Conservation (phyloP, 495 filamentous ascomycete species). For the Saxispiralis lemnorum region DNA sequence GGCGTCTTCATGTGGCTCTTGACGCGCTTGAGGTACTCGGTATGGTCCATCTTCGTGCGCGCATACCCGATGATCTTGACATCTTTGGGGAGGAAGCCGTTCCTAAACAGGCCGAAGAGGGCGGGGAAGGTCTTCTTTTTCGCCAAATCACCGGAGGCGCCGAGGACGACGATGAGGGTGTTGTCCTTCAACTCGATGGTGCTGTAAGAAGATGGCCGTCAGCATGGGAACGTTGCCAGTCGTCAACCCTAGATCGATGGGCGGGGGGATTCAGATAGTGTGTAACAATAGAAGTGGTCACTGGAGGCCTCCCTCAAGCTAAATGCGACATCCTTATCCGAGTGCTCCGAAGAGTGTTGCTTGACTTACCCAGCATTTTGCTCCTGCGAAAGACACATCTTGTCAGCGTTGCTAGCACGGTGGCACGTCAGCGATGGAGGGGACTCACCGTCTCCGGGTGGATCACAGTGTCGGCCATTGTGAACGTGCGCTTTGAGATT, state of each 20-base stretch:
- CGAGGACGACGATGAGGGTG: conserved; percentile 92
- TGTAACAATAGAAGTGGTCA: too few relatives aligned
- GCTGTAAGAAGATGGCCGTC: conserved; percentile 24
- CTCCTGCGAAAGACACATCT: not conserved
- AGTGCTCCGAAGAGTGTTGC: not conserved
- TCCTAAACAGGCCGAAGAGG: conserved; percentile 90
- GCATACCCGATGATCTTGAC: conserved; percentile 98
- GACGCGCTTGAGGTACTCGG: conserved; percentile 82
- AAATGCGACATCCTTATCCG: too few relatives aligned
- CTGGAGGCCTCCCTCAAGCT: too few relatives aligned
- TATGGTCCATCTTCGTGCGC: conserved; percentile 96
- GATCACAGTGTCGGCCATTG: conserved; percentile 4
- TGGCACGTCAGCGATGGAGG: too few relatives aligned
- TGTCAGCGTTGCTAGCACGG: too few relatives aligned
- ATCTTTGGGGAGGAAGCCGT: conserved; percentile 94
- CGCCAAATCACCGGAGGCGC: conserved; percentile 90
- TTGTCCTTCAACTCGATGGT: conserved; percentile 93
- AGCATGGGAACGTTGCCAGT: too few relatives aligned
- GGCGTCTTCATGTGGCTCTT: conserved; percentile 98
- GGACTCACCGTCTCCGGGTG: not conserved
- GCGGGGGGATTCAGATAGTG: too few relatives aligned
- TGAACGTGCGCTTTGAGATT: not conserved
- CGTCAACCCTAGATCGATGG: too few relatives aligned
- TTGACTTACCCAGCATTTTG: conserved; percentile 4
- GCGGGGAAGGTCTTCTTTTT: conserved; percentile 99